Conservation (phyloP, 345 rosid species). For the Capsella bursapastoris region DNA sequence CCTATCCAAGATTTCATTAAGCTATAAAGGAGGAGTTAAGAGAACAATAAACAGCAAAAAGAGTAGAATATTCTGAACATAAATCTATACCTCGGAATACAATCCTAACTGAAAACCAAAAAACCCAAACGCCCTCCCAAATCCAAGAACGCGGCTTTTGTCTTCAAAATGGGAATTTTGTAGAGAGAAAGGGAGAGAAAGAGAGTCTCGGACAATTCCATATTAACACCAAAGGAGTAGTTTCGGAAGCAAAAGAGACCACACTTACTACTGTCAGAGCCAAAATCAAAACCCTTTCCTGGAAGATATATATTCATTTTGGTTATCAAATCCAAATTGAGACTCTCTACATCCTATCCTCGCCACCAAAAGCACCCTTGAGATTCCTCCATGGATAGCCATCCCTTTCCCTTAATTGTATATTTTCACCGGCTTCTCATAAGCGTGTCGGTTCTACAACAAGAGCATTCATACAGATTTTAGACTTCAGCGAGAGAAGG, state of each 20-base stretch:
- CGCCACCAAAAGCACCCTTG: conserved; percentile 38
- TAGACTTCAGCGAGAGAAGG: neutral
- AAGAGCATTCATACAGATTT: conserved; percentile 24
- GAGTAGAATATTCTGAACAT: conserved; percentile 14
- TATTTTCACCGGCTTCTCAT: conserved; percentile 49
- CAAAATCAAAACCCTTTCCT: conserved; percentile 42
- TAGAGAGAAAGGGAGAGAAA: neutral
- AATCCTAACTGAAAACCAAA: conserved; percentile 34
- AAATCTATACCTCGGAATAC: conserved; percentile 40
- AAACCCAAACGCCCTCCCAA: conserved; percentile 33
- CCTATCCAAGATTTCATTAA: neutral
- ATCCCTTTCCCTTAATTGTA: conserved; percentile 36
- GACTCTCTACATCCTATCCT: conserved; percentile 38
- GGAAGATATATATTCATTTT: conserved; percentile 27
- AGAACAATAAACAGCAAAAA: neutral
- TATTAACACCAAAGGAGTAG: conserved; percentile 36
- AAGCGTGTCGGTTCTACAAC: conserved; percentile 44
- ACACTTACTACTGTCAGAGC: conserved; percentile 41
- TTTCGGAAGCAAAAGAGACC: conserved; percentile 31
- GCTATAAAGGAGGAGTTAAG: neutral
- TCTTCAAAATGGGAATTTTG: conserved; percentile 36
- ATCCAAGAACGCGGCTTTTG: conserved; percentile 34
- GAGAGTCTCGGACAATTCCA: conserved; percentile 29
- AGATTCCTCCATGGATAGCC: conserved; percentile 30
- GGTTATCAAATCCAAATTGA: conserved; percentile 30